Percentiles rank a stretch among this genome's conserved stretches.
Evolutionary conservation across 1,284 basidiomycete genomes (phyloP).

Genomic region (Mycosarcoma maydis): DNA sequence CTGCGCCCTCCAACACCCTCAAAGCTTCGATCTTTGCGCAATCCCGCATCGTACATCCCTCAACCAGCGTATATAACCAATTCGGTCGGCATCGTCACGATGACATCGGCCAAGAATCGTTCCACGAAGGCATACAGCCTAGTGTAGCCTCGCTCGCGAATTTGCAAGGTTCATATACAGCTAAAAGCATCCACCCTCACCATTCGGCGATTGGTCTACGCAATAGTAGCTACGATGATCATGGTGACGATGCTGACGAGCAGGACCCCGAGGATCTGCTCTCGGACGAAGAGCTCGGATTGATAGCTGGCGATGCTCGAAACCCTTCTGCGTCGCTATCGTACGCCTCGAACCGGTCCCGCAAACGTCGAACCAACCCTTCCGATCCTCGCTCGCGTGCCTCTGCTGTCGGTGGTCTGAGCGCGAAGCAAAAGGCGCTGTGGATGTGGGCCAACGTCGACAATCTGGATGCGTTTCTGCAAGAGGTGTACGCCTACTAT

Average conservation of each 20-base stretch:
- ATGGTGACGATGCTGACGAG: slow-evolving; percentile 25
- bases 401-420: slow-evolving; percentile 36
- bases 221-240: not conserved
- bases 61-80: slow-evolving; percentile 21
- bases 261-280: slow-evolving; percentile 37
- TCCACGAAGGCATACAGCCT: slow-evolving; percentile 11
- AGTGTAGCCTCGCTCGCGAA: slow-evolving; percentile 9
- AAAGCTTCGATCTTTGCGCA: slow-evolving; percentile 48
- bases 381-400: slow-evolving; percentile 30
- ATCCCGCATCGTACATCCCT: slow-evolving; percentile 47
- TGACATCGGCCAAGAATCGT: slow-evolving; percentile 37
- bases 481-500: slow-evolving; percentile 95
- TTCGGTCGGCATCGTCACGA: slow-evolving; percentile 19
- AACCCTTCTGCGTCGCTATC: slow-evolving; percentile 1
- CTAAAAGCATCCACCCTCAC: not conserved
- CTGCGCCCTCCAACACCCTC: slow-evolving; percentile 16
- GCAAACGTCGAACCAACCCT: slow-evolving; percentile 10
- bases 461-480: slow-evolving; percentile 91
- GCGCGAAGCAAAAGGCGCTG: slow-evolving; percentile 72
- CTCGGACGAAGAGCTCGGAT: slow-evolving; percentile 39
- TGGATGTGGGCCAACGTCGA: slow-evolving; percentile 99
- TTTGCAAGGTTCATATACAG: not conserved
- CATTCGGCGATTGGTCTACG: not conserved
- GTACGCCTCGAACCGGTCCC: slow-evolving; percentile 19
- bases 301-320: slow-evolving; percentile 19